These are phyloP conservation scores for Otatea glauca DNA, from an alignment of 176 grass and related monocot genomes.

Conservation along the genomic window DNA sequence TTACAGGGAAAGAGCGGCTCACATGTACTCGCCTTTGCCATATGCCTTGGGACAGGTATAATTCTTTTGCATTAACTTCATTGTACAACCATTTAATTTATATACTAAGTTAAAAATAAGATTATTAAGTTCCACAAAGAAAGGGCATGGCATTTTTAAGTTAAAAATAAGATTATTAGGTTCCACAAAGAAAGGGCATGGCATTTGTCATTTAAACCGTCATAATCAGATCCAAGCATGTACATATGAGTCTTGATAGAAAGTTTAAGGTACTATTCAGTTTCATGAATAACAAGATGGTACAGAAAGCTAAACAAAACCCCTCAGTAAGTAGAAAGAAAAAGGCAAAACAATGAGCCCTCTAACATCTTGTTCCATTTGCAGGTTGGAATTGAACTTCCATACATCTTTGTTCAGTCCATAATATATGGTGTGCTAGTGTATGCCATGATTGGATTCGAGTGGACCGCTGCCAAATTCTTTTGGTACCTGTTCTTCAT, in stretches of 20 bases:
- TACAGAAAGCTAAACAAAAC: neutral
- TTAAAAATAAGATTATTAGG: neutral
- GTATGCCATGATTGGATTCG: slow-evolving; percentile 78
- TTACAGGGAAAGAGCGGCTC: slow-evolving; percentile 81
- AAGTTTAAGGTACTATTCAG: neutral
- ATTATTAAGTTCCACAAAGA: neutral
- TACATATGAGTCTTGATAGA: neutral
- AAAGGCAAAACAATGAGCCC: neutral
- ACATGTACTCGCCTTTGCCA: slow-evolving; percentile 85
- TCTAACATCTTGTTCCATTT: slow-evolving; percentile 22
- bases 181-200: neutral
- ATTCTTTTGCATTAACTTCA: slow-evolving; percentile 5
- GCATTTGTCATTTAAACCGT: neutral
- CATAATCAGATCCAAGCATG: slow-evolving; percentile 31
- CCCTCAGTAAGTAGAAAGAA: neutral
- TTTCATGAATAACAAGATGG: neutral
- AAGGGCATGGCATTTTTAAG: neutral
- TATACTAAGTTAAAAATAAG: neutral
- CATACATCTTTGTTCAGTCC: slow-evolving; percentile 71
- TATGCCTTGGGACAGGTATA: slow-evolving; percentile 87
- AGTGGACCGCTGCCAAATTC: slow-evolving; percentile 83
- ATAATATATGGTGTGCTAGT: slow-evolving; percentile 72
- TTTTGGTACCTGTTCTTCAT: slow-evolving; percentile 92
- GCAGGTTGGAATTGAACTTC: slow-evolving; percentile 80
- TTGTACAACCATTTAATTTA: neutral